Base-by-base conservation (phyloP, 495 filamentous ascomycete genomes). In the Podospora tetraspora region DNA sequence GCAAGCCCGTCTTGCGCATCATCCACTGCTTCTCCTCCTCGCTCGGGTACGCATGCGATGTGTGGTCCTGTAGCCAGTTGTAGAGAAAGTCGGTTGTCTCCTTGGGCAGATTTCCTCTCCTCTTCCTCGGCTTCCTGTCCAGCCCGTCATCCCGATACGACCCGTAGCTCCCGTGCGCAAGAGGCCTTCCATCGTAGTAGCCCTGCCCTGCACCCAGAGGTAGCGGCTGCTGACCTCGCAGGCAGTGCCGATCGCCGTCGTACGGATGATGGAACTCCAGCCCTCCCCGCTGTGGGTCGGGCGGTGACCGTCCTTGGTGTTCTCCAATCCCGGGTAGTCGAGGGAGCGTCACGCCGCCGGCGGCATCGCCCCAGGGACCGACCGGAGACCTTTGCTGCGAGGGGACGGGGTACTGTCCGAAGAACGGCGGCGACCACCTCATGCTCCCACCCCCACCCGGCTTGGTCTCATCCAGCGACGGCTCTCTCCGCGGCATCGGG, bases 1-100 rank as follows among this genome's bases (percentile, higher is more conserved):
- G 88, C 16, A 97, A 82, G 0, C 89, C 88, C 1, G 93, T 97
- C 66, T 86, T 79, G 27, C 83, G 83, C 84, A 92, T 91, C 59
- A 97, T 82, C 72, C 88, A 84, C 72, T 92, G 89, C 80, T 97
- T 97, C 78, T 96, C 91, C 62, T 96, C 93, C 74, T 97, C 93
- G 34, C 87, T 93, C 7, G 93, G 93, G 73, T 97, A 97, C 0
- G 93, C 92, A 73, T 94, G 92, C 30, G 87, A 81, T 5, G 93
- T 76, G 78, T 96, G 92, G 23, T 84, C 84, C 59, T 87, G 75
- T 68, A 95, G 92, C 93, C 93, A 97, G 16, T 84, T 80, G n/a
- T 90, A 86, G 56, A 97, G 83, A 64, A 89, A 88, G 76, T 92
- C 90, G 0, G 93, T 96, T 0, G 91, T 90, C 10, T 92, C 88